These are phyloP conservation scores for Arctium minus DNA, from an alignment of 129 eudicot species.

Conservation along the genomic window DNA sequence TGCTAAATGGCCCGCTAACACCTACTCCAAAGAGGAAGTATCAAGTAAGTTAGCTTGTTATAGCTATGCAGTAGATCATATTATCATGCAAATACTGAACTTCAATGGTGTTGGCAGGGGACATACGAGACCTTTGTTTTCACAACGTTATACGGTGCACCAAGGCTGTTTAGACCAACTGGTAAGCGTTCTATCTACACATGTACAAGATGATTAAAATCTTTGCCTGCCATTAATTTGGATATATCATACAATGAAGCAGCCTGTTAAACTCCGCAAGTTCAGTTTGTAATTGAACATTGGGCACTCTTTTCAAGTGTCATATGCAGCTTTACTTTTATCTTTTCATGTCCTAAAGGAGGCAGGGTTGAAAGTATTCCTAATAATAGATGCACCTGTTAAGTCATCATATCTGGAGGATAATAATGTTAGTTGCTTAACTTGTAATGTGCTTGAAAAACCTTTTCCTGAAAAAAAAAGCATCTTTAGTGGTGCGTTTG, in stretches of 20 bases:
- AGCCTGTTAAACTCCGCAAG: background rate
- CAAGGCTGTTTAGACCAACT: conserved; percentile 92
- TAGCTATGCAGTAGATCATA: background rate
- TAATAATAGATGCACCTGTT: background rate
- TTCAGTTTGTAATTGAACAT: conserved; percentile 1
- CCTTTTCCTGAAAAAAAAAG: background rate
- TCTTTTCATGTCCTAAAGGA: background rate
- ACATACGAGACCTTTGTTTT: conserved; percentile 81
- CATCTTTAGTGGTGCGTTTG: background rate
- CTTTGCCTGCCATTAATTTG: background rate
- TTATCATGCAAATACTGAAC: conserved; percentile 8
- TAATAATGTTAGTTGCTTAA: background rate
- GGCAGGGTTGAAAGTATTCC: background rate
- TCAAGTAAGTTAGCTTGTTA: conserved; percentile 54
- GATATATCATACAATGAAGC: background rate
- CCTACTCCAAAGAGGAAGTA: conserved; percentile 87
- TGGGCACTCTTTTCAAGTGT: background rate
- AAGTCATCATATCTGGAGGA: background rate
- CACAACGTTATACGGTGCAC: conserved; percentile 88
- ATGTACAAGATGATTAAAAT: background rate
- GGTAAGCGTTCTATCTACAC: conserved; percentile 40
- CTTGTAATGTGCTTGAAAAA: background rate
- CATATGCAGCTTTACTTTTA: background rate
- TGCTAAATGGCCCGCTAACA: conserved; percentile 75
- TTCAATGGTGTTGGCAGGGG: conserved; percentile 52